Conservation (phyloP, 148 eudicot genomes). For the Cornus kousa region DNA sequence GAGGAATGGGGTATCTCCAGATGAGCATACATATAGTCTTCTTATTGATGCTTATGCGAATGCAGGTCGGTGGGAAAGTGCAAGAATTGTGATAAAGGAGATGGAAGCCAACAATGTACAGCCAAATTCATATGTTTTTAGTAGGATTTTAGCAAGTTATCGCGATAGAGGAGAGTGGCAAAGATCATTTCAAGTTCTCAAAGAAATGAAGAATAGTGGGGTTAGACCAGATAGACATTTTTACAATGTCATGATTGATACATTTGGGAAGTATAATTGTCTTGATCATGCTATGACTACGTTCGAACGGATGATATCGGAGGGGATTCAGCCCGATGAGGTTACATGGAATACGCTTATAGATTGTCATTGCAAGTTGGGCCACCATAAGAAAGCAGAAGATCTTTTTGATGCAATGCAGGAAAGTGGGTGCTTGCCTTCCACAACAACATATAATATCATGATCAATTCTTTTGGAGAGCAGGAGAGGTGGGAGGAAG, state of each 20-base stretch:
- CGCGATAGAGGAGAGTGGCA: conserved; percentile 96
- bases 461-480: conserved; percentile 85
- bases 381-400: conserved; percentile 66
- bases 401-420: conserved; percentile 74
- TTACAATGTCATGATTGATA: conserved; percentile 93
- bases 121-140: conserved; percentile 75
- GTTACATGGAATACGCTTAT: conserved; percentile 96
- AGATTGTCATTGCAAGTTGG: conserved; percentile 81
- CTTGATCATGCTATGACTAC: conserved; percentile 88
- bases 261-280: conserved; percentile 91
- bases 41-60: conserved; percentile 85
- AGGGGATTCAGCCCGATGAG: conserved; percentile 84
- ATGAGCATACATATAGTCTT: conserved; percentile 82
- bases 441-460: conserved; percentile 81
- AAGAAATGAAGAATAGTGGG: conserved; percentile 83
- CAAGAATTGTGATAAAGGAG: conserved; percentile 84
- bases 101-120: conserved; percentile 77
- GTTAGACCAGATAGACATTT: conserved; percentile 85
- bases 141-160: conserved; percentile 75
- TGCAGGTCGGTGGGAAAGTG: conserved; percentile 98
- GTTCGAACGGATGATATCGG: conserved; percentile 70
- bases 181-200: conserved; percentile 82
- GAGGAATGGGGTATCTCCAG: conserved; percentile 65
- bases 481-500: conserved; percentile 79
- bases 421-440: conserved; percentile 72